Base-by-base conservation (phyloP, 176 grass and related monocot genomes). In the Musa acuminata region DNA sequence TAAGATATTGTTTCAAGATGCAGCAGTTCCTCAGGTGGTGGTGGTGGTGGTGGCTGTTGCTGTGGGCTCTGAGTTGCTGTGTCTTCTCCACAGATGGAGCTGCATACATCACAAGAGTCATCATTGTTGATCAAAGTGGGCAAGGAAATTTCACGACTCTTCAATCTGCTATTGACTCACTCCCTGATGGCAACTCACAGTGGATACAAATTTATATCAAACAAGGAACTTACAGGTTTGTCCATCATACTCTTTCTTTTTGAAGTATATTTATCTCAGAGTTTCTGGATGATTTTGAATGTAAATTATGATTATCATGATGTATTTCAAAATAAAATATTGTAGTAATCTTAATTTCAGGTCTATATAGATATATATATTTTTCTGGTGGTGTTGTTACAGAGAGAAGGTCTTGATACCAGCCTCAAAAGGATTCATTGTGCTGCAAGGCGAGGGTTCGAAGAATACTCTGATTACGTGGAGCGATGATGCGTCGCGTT, bases 401-500 rank as follows among this genome's bases (percentile, higher is more conserved):
- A 88, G 89, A 72, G 89, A 91, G 75, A 83, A 88, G 63, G 77
- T 83, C 0, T 71, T 5, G 49, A 85, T 91, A 52, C 54, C 80
- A 25, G 1, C 13, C 9, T 0, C 1, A 21, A 87, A 88, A 76
- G 5, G 24, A 1, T 87, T 43, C 82, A 83, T 91, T 53, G 23
- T 88, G 55, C 77, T 91, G 43, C 64, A 83, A 50, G 89, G 89
- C 0, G 80, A 80, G 5, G 85, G 89, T 12, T n/a, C 13, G 3
- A 8, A 58, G 49, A 19, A 11, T 20, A 83, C 80, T 10, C 29
- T 69, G 12, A 72, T 83, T 51, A 65, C 19, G 26, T 80, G 54
- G 72, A 11, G 62, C 48, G 75, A 14, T 0, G 29, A 74, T 17
- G 80, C 65, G 1, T 16, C 21, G 35, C 1, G 1, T 12, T 10